phyloP scores from a whole-genome alignment of 768 basidiomycete species.

The Phanerochaete sordida region DNA sequence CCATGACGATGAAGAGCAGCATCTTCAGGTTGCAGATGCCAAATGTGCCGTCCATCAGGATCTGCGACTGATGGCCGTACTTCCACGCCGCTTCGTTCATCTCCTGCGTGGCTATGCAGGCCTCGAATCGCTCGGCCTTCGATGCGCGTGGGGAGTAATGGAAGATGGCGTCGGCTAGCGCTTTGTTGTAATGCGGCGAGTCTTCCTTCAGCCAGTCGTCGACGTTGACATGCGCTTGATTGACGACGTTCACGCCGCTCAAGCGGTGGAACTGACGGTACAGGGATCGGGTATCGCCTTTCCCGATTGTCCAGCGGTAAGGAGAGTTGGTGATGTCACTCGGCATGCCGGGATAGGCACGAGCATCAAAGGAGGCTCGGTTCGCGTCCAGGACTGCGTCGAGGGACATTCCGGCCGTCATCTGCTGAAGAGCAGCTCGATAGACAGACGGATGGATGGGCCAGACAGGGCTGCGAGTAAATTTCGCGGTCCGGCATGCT shows the following conservation, averaged over 20 bases:
- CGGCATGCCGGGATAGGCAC: slow-evolving; percentile 1
- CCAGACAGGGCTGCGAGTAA: not conserved
- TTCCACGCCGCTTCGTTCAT: slow-evolving; percentile 13
- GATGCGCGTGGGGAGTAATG: slow-evolving; percentile 2
- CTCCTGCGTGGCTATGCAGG: slow-evolving; percentile 7
- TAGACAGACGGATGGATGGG: not conserved
- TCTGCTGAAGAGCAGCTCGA: not conserved
- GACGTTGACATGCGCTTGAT: slow-evolving; percentile 1
- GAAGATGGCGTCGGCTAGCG: slow-evolving; percentile 6
- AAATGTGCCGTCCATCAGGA: slow-evolving; percentile 23
- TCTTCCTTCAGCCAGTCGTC: slow-evolving; percentile 7
- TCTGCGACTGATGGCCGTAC: slow-evolving; percentile 9
- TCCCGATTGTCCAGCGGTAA: slow-evolving; percentile 16
- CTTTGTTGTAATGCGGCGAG: slow-evolving; percentile 3
- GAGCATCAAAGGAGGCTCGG: not conserved
- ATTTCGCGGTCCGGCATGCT: slow-evolving; percentile 14
- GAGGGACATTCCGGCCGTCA: not conserved
- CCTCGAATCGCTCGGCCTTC: slow-evolving; percentile 1
- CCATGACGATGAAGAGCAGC: slow-evolving; percentile 32
- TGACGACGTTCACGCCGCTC: not conserved
- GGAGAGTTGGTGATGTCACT: not conserved
- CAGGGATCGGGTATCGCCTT: slow-evolving; percentile 16
- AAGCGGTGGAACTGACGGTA: slow-evolving; percentile 20
- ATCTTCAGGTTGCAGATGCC: slow-evolving; percentile 14
- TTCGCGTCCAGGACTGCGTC: slow-evolving; percentile 1